Percentiles rank a stretch among this genome's conserved stretches.
These are phyloP conservation scores for Fonsecaea nubica DNA, from an alignment of 2,329 filamentous ascomycete genomes.

Conservation along the genomic window DNA sequence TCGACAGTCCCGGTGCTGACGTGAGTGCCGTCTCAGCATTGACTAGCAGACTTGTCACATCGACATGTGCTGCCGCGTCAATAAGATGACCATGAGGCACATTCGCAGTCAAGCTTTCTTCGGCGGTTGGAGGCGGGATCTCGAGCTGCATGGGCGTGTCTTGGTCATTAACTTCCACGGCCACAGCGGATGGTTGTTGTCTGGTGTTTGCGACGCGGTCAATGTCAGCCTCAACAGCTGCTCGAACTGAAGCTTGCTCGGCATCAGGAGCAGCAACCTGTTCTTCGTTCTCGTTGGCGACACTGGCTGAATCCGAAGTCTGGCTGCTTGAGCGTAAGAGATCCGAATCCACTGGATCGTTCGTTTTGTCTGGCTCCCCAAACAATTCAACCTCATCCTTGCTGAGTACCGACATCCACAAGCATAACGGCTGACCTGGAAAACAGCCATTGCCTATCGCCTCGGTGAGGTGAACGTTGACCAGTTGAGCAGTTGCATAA, in stretches of 20 bases:
- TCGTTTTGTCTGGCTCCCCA: constrained; percentile 25
- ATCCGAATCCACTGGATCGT: constrained; percentile 1
- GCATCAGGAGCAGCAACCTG: constrained; percentile 30
- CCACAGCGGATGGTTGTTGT: constrained; percentile 13
- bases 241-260: constrained; percentile 37
- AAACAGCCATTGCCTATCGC: constrained; percentile 10
- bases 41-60: background rate
- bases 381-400: constrained; percentile 36
- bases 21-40: background rate
- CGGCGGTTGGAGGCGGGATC: constrained; percentile 22
- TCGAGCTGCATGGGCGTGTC: constrained; percentile 33
- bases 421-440: constrained; percentile 27
- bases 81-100: constrained; percentile 38
- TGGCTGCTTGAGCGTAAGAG: constrained; percentile 6
- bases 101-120: constrained; percentile 24
- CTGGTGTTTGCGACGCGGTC: constrained; percentile 8
- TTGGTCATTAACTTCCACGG: constrained; percentile 20
- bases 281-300: constrained; percentile 9
- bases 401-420: constrained; percentile 38
- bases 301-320: background rate
- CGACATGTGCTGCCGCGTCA: constrained; percentile 30
- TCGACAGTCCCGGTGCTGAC: background rate
- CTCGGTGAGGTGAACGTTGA: constrained; percentile 21
- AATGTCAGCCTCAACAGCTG: constrained; percentile 31
- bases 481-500: constrained; percentile 29